Conservation (phyloP, 2,329 filamentous ascomycete species). For the Trichoderma sp. region DNA sequence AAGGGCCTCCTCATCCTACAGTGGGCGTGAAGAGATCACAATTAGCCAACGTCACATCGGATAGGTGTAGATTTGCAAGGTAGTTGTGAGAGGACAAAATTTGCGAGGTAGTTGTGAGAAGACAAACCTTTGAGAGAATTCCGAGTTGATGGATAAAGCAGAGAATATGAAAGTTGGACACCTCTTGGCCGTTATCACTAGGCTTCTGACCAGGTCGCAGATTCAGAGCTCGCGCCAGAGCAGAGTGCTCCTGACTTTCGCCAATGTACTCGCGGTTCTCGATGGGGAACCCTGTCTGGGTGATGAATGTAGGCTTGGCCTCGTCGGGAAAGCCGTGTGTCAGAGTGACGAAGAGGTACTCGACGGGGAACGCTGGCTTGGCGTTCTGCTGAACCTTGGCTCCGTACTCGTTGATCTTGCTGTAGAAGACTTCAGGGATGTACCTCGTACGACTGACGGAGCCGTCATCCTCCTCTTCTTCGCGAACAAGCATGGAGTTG, state of each 20-base stretch:
- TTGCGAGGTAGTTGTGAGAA: not conserved
- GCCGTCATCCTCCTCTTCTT: slow-evolving; percentile 82
- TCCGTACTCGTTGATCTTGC: slow-evolving; percentile 93
- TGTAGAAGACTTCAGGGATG: slow-evolving; percentile 96
- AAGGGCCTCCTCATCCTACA: slow-evolving; percentile 82
- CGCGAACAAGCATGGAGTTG: slow-evolving; percentile 88
- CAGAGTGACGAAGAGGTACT: slow-evolving; percentile 92
- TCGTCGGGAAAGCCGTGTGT: slow-evolving; percentile 93
- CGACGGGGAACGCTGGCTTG: slow-evolving; percentile 92
- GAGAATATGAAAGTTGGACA: slow-evolving; percentile 95
- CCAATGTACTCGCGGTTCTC: slow-evolving; percentile 90
- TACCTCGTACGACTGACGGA: slow-evolving; percentile 73
- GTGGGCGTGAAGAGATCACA: not conserved
- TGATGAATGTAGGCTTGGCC: slow-evolving; percentile 75
- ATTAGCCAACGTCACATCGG: slow-evolving; percentile 3
- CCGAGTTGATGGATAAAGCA: slow-evolving; percentile 80
- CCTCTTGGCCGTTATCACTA: slow-evolving; percentile 63
- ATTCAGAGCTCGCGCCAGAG: slow-evolving; percentile 69
- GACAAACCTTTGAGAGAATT: slow-evolving; percentile 78
- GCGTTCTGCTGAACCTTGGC: slow-evolving; percentile 96
- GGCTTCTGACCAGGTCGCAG: slow-evolving; percentile 61
- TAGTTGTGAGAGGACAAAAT: slow-evolving; percentile 46
- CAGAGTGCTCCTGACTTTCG: slow-evolving; percentile 76
- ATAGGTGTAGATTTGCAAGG: not conserved
- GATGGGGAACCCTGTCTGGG: slow-evolving; percentile 74